These are phyloP conservation scores for Areca catechu DNA, from an alignment of 176 grass and related monocot species.

Conservation along the genomic window DNA sequence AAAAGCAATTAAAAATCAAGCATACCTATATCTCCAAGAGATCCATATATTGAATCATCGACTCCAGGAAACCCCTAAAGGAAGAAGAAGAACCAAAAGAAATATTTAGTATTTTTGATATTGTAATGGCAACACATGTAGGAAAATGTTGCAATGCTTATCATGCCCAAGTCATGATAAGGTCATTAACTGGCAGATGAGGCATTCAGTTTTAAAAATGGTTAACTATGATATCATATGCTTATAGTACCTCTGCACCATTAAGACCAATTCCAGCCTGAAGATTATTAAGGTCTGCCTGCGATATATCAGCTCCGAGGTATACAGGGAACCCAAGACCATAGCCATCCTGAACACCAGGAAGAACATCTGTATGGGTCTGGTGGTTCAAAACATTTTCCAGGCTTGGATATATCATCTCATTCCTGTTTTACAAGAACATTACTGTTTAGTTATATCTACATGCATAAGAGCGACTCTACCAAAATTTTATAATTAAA, in stretches of 20 bases:
- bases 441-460: slow-evolving; percentile 12
- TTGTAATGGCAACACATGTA: slow-evolving; percentile 8
- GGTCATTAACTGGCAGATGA: slow-evolving; percentile 21
- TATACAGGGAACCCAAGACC: slow-evolving; percentile 70
- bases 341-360: slow-evolving; percentile 66
- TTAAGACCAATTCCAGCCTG: slow-evolving; percentile 44
- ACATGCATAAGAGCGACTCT: slow-evolving; percentile 2
- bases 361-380: slow-evolving; percentile 42
- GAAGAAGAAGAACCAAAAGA: slow-evolving; percentile 16
- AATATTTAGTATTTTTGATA: slow-evolving; percentile 8
- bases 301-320: slow-evolving; percentile 60
- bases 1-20: slow-evolving; percentile 3
- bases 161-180: too few species aligned
- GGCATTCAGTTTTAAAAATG: slow-evolving; percentile 21
- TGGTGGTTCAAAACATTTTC: slow-evolving; percentile 48
- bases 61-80: slow-evolving; percentile 51
- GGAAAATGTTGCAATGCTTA: neutral
- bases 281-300: slow-evolving; percentile 39
- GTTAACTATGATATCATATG: neutral
- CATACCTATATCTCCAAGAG: slow-evolving; percentile 66
- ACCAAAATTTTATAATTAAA: neutral
- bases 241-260: slow-evolving; percentile 9
- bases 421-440: slow-evolving; percentile 29
- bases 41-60: slow-evolving; percentile 69
- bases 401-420: slow-evolving; percentile 44